These are phyloP conservation scores for Wallacemonas rigidus DNA, from an alignment of 208 protist genomes.

Conservation along the genomic window DNA sequence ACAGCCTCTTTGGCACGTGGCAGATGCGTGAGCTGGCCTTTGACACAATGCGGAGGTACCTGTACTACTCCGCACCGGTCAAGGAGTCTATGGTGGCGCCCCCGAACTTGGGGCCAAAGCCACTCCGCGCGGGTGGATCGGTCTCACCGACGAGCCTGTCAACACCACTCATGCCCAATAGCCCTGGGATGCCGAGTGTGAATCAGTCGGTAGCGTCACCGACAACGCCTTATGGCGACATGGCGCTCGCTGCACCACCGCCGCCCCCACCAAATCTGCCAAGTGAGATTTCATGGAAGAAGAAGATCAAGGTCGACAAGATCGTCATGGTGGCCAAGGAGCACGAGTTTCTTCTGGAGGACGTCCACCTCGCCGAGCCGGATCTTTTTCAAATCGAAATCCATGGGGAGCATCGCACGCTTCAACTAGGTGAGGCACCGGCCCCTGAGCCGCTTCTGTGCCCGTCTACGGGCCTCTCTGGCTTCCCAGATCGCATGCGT, in stretches of 20 bases:
- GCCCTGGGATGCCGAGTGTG: too few species aligned
- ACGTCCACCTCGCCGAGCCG: constrained; percentile 49
- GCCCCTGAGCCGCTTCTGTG: constrained; percentile 51
- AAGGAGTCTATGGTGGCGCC: not conserved
- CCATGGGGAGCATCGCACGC: constrained; percentile 42
- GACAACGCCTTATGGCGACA: too few species aligned
- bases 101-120: not conserved
- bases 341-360: constrained; percentile 52
- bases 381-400: constrained; percentile 69
- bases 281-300: constrained; percentile 47
- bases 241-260: constrained; percentile 15
- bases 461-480: constrained; percentile 29
- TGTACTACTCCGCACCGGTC: constrained; percentile 52
- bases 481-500: constrained; percentile 30
- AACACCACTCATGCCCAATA: not conserved
- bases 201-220: too few species aligned
- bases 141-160: not conserved
- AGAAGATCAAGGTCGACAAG: constrained; percentile 73
- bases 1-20: constrained; percentile 32
- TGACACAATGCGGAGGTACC: constrained; percentile 60
- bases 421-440: constrained; percentile 40
- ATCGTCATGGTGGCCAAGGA: constrained; percentile 44
- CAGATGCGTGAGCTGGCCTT: constrained; percentile 37
- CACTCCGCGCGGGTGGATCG: not conserved
- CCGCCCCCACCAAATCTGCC: constrained; percentile 20